These are phyloP conservation scores for Pseudogymnoascus sp. DNA, from an alignment of 2,329 filamentous ascomycete species.

Conservation along the genomic window DNA sequence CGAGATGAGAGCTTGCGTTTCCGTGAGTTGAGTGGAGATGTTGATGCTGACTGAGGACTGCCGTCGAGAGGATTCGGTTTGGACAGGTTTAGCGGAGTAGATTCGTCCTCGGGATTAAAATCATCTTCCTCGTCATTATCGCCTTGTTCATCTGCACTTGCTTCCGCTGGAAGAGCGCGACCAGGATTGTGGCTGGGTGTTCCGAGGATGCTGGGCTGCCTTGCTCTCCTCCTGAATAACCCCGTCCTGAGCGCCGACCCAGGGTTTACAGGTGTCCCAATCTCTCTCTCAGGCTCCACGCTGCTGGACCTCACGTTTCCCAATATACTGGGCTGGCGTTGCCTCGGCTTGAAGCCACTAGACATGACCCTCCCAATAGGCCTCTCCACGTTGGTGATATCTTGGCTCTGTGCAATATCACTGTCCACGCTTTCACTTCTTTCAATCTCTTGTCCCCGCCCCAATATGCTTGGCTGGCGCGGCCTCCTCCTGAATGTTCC, in stretches of 20 bases:
- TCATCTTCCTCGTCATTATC: slow-evolving; percentile 40
- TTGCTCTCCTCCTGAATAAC: slow-evolving; percentile 47
- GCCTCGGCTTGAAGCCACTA: slow-evolving; percentile 26
- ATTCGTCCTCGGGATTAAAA: slow-evolving; percentile 59
- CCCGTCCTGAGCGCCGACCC: slow-evolving; percentile 45
- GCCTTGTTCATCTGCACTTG: slow-evolving; percentile 33
- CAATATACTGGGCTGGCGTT: slow-evolving; percentile 31
- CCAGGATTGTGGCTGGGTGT: slow-evolving; percentile 3
- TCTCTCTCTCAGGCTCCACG: slow-evolving; percentile 15
- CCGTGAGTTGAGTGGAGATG: slow-evolving; percentile 34
- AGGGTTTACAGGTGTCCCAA: slow-evolving; percentile 20
- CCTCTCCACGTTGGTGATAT: slow-evolving; percentile 9
- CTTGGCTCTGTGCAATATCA: slow-evolving; percentile 9
- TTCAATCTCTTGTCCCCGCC: slow-evolving; percentile 29
- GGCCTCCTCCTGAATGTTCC: slow-evolving; percentile 50
- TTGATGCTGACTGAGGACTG: slow-evolving; percentile 28
- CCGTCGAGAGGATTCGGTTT: slow-evolving; percentile 32
- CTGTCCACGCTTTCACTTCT: slow-evolving; percentile 9
- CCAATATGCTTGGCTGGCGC: slow-evolving; percentile 56
- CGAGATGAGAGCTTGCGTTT: slow-evolving; percentile 44
- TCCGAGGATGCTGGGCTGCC: slow-evolving; percentile 56
- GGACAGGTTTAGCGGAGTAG: slow-evolving; percentile 53
- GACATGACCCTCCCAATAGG: not conserved
- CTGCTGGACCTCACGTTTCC: slow-evolving; percentile 22
- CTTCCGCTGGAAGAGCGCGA: slow-evolving; percentile 21